Conservation (phyloP, 768 basidiomycete species). For the Podaxis sp. region DNA sequence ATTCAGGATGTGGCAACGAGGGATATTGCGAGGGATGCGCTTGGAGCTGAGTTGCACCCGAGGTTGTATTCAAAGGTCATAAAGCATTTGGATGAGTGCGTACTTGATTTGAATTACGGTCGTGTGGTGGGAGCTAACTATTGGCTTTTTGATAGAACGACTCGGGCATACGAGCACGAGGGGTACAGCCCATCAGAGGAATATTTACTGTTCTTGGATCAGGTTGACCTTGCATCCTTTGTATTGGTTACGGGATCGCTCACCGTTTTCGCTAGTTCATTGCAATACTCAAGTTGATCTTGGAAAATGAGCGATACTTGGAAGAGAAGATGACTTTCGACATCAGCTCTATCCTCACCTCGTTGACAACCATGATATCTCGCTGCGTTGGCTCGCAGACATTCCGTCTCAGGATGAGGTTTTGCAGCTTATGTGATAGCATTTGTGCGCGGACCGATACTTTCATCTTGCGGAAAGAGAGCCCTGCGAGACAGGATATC, state of each 20-base stretch:
- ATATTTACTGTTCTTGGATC: slow-evolving; percentile 62
- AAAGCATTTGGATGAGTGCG: slow-evolving; percentile 71
- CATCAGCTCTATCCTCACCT: slow-evolving; percentile 53
- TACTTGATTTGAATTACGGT: slow-evolving; percentile 1
- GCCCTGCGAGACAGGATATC: slow-evolving; percentile 59
- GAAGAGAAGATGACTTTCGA: slow-evolving; percentile 64
- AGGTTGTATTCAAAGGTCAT: slow-evolving; percentile 64
- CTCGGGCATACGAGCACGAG: slow-evolving; percentile 9
- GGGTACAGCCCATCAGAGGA: slow-evolving; percentile 34
- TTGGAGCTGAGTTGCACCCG: slow-evolving; percentile 76
- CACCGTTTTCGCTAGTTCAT: slow-evolving; percentile 48
- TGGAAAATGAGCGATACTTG: slow-evolving; percentile 63
- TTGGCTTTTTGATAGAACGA: slow-evolving; percentile 7
- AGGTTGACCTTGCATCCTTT: slow-evolving; percentile 37
- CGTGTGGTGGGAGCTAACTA: slow-evolving; percentile 5
- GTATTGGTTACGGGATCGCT: not conserved
- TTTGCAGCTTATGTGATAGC: slow-evolving; percentile 67
- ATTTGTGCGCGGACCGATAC: slow-evolving; percentile 60
- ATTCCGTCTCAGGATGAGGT: slow-evolving; percentile 68
- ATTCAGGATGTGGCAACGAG: slow-evolving; percentile 61
- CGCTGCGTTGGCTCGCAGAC: slow-evolving; percentile 51
- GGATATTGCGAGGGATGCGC: slow-evolving; percentile 76
- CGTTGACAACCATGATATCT: slow-evolving; percentile 62
- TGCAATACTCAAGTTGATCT: slow-evolving; percentile 67
- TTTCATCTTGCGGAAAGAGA: slow-evolving; percentile 64